Conservation (phyloP, 495 filamentous ascomycete species). For the Aspergillus funiculosus region DNA sequence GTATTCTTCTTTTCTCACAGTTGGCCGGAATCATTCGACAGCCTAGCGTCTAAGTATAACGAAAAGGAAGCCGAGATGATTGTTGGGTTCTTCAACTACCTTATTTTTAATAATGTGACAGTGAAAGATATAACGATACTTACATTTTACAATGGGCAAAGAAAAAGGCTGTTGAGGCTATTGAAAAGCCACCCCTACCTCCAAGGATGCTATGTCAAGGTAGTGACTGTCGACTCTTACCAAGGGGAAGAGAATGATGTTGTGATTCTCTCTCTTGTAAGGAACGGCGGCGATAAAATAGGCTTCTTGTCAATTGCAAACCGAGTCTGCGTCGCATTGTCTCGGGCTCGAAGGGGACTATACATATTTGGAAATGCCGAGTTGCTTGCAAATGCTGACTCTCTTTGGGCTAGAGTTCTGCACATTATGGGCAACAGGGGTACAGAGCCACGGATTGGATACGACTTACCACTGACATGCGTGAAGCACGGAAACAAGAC, state of each 20-base stretch:
- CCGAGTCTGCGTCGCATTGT: constrained; percentile 81
- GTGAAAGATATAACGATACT: constrained; percentile 68
- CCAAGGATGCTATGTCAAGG: constrained; percentile 49
- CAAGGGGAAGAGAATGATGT: constrained; percentile 94
- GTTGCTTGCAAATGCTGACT: constrained; percentile 36
- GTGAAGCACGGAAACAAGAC: constrained; percentile 32
- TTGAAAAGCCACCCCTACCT: constrained; percentile 50
- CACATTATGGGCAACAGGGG: constrained; percentile 24
- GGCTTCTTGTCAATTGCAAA: constrained; percentile 73
- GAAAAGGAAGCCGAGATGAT: constrained; percentile 73
- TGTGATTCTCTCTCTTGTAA: constrained; percentile 75
- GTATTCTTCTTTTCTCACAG: constrained; percentile 68
- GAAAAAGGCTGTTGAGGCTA: constrained; percentile 52
- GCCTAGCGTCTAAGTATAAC: constrained; percentile 66
- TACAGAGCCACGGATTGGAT: constrained; percentile 26
- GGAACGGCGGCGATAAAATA: constrained; percentile 57
- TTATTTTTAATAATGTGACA: constrained; percentile 59
- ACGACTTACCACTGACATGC: constrained; percentile 37
- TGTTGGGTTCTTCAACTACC: constrained; percentile 62
- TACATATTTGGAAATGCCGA: constrained; percentile 80
- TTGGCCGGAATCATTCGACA: constrained; percentile 60
- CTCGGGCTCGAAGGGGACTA: constrained; percentile 76
- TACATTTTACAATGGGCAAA: constrained; percentile 89
- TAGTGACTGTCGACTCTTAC: constrained; percentile 85
- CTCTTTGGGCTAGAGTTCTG: constrained; percentile 37